These are phyloP conservation scores for Penicillium oxalicum DNA, from an alignment of 2,329 filamentous ascomycete genomes.

Conservation along the genomic window DNA sequence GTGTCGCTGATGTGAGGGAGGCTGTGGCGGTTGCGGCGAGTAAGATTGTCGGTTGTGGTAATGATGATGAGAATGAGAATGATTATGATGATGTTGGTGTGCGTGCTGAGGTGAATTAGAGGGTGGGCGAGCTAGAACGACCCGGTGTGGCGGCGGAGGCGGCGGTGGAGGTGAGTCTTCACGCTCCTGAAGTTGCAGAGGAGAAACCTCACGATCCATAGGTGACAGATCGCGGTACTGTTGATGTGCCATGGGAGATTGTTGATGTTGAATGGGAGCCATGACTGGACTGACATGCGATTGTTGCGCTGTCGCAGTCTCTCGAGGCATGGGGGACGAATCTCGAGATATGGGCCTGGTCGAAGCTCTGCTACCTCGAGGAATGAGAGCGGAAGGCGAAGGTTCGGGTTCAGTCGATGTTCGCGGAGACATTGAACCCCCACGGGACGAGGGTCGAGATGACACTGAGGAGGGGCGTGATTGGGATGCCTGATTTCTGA, in stretches of 20 bases:
- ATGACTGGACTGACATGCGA: not conserved
- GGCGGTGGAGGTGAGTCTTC: constrained; percentile 76
- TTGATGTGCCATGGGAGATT: constrained; percentile 1
- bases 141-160: constrained; percentile 71
- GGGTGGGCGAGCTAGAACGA: constrained; percentile 44
- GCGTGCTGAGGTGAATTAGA: constrained; percentile 12
- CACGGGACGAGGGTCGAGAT: constrained; percentile 25
- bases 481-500: constrained; percentile 34
- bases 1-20: constrained; percentile 11
- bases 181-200: constrained; percentile 41
- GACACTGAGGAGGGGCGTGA: constrained; percentile 31
- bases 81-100: not conserved
- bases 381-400: constrained; percentile 15
- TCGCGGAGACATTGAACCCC: constrained; percentile 23
- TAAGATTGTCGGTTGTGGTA: constrained; percentile 3
- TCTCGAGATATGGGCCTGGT: constrained; percentile 24
- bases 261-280: constrained; percentile 5
- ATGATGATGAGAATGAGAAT: not conserved
- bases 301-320: constrained; percentile 6
- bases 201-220: constrained; percentile 19
- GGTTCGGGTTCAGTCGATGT: constrained; percentile 18
- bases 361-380: constrained; percentile 12
- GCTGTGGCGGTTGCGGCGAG: constrained; percentile 12
- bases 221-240: constrained; percentile 10
- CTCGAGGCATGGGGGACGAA: constrained; percentile 15